These are phyloP conservation scores for Pythium sp. DNA, from an alignment of 352 stramenopile species.

Conservation along the genomic window DNA sequence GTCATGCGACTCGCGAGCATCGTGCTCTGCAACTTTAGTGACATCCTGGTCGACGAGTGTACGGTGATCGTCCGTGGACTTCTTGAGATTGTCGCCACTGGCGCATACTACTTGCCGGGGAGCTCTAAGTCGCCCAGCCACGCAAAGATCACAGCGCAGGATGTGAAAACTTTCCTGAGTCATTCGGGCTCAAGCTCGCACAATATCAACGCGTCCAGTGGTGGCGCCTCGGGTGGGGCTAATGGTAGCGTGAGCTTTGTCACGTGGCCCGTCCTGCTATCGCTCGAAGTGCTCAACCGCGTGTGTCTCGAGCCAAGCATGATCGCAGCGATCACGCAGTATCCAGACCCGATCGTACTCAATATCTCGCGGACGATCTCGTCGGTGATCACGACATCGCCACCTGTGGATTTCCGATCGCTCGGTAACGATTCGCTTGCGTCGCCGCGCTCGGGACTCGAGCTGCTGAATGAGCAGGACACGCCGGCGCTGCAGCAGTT, in stretches of 20 bases:
- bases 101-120: conserved; percentile 54
- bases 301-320: conserved; percentile 64
- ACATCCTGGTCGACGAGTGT: conserved; percentile 61
- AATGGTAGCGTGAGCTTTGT: conserved; percentile 60
- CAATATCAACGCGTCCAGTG: conserved; percentile 18
- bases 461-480: conserved; percentile 83
- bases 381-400: conserved; percentile 79
- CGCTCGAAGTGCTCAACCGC: conserved; percentile 80
- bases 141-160: conserved; percentile 50
- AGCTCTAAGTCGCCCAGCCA: conserved; percentile 50
- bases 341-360: conserved; percentile 50
- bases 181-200: conserved; percentile 30
- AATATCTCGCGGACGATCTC: conserved; percentile 61
- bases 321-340: conserved; percentile 66
- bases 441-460: conserved; percentile 58
- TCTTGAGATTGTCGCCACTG: conserved; percentile 79
- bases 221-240: conserved; percentile 11
- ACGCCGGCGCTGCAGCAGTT: conserved; percentile 73
- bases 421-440: conserved; percentile 36
- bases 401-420: conserved; percentile 63
- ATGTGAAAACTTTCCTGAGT: conserved; percentile 67
- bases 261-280: conserved; percentile 78
- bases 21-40: conserved; percentile 75
- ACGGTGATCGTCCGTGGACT: conserved; percentile 57
- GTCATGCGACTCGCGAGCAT: conserved; percentile 80